phyloP scores from a whole-genome alignment of 2,329 filamentous ascomycete genomes.

The Pestalotiopsis sp. region DNA sequence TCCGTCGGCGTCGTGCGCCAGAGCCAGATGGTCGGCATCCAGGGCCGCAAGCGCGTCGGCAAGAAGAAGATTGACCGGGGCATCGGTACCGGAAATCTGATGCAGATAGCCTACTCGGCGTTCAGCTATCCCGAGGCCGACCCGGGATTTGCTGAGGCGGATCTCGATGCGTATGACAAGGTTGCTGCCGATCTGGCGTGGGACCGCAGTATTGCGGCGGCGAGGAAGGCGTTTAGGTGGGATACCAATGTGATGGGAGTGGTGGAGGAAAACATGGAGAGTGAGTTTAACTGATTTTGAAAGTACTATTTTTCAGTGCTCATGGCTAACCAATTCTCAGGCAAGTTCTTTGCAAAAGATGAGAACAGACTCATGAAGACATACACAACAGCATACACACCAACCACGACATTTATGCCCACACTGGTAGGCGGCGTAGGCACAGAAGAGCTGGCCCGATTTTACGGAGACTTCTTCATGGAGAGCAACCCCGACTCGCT shows the following conservation, averaged over 20 bases:
- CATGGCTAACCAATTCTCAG: constrained; percentile 24
- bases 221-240: constrained; percentile 66
- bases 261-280: constrained; percentile 67
- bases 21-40: constrained; percentile 47
- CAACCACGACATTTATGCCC: constrained; percentile 71
- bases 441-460: constrained; percentile 57
- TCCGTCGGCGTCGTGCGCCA: constrained; percentile 44
- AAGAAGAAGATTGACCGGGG: constrained; percentile 38
- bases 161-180: constrained; percentile 69
- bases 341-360: constrained; percentile 59
- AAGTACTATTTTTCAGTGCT: background rate
- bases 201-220: constrained; percentile 62
- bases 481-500: constrained; percentile 63
- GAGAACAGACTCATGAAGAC: constrained; percentile 65
- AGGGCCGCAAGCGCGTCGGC: constrained; percentile 43
- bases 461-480: constrained; percentile 70
- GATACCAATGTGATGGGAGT: constrained; percentile 66
- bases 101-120: constrained; percentile 39
- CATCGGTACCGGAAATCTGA: constrained; percentile 38
- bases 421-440: constrained; percentile 68
- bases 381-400: constrained; percentile 60
- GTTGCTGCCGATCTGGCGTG: constrained; percentile 69
- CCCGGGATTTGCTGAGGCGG: constrained; percentile 72
- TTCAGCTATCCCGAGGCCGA: constrained; percentile 48
- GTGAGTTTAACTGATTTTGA: constrained; percentile 20